Conservation (phyloP, 768 basidiomycete genomes). For the Xerocomellus dryophilus region DNA sequence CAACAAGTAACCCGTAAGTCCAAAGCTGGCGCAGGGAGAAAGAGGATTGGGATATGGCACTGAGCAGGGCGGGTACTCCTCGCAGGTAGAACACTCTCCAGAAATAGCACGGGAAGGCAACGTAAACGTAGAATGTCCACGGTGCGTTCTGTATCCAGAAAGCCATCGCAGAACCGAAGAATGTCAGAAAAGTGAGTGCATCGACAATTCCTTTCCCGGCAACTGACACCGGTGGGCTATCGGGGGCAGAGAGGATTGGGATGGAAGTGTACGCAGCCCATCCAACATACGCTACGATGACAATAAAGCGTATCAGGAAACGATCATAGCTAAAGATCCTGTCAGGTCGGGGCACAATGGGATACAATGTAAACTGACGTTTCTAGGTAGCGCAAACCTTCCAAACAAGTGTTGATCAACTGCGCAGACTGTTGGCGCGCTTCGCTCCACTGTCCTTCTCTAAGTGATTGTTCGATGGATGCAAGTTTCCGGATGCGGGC, state of each 20-base stretch:
- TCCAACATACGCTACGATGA: conserved; percentile 68
- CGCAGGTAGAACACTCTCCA: conserved; percentile 55
- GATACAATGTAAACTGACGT: conserved; percentile 37
- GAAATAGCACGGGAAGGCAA: conserved; percentile 73
- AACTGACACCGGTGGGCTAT: conserved; percentile 7
- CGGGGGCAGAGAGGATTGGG: conserved; percentile 49
- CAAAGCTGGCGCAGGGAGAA: conserved; percentile 23
- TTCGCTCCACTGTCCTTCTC: conserved; percentile 40
- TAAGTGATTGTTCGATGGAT: conserved; percentile 47
- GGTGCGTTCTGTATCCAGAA: conserved; percentile 67
- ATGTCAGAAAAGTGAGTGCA: conserved; percentile 27
- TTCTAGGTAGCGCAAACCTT: conserved; percentile 74
- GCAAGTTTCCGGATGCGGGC: conserved; percentile 37
- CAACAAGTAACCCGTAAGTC: conserved; percentile 32
- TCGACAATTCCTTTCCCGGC: conserved; percentile 10
- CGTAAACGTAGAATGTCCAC: conserved; percentile 72
- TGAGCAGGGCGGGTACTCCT: conserved; percentile 20
- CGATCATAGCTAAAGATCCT: conserved; percentile 58
- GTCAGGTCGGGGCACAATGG: conserved; percentile 5
- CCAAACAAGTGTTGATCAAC: conserved; percentile 52
- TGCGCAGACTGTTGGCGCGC: conserved; percentile 48
- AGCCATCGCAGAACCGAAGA: conserved; percentile 40
- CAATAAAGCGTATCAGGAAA: conserved; percentile 63
- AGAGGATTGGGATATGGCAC: conserved; percentile 18
- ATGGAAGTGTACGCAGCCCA: conserved; percentile 71